Evolutionary conservation across 345 rosid species (phyloP).

Genomic region (Eucalyptus melliodora): DNA sequence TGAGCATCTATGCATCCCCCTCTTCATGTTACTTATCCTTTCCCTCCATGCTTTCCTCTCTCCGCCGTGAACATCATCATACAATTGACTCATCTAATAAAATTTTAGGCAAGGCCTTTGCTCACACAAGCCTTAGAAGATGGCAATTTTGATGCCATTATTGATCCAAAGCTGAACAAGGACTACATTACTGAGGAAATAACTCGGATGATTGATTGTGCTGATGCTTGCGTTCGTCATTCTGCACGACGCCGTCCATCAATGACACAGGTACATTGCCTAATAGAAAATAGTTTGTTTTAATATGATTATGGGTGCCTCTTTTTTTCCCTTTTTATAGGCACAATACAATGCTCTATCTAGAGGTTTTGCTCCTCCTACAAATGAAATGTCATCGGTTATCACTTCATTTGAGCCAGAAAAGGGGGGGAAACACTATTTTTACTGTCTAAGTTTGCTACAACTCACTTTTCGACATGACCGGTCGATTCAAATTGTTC

Average conservation of each 20-base stretch:
- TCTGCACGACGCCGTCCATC: slow-evolving; percentile 54
- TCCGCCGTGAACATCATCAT: background rate
- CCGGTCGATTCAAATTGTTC: background rate
- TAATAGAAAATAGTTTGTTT: background rate
- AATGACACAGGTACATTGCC: slow-evolving; percentile 65
- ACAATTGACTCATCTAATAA: background rate
- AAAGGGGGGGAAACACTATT: background rate
- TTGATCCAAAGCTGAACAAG: slow-evolving; percentile 33
- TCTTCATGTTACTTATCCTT: background rate
- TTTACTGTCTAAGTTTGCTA: background rate
- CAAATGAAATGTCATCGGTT: background rate
- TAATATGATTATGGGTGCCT: background rate
- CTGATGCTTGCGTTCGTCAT: slow-evolving; percentile 61
- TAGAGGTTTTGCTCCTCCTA: background rate
- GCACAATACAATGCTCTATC: background rate
- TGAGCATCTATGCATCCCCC: background rate
- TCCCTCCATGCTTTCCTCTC: background rate
- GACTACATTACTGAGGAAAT: slow-evolving; percentile 39
- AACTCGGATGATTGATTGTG: slow-evolving; percentile 57
- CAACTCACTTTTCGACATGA: background rate
- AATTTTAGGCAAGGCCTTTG: slow-evolving; percentile 60
- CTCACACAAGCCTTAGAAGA: slow-evolving; percentile 40
- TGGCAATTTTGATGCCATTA: slow-evolving; percentile 30
- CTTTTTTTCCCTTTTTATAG: background rate
- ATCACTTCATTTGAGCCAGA: background rate